Conservation (phyloP, 164 flowering plant species). For the Stephania cephalantha region DNA sequence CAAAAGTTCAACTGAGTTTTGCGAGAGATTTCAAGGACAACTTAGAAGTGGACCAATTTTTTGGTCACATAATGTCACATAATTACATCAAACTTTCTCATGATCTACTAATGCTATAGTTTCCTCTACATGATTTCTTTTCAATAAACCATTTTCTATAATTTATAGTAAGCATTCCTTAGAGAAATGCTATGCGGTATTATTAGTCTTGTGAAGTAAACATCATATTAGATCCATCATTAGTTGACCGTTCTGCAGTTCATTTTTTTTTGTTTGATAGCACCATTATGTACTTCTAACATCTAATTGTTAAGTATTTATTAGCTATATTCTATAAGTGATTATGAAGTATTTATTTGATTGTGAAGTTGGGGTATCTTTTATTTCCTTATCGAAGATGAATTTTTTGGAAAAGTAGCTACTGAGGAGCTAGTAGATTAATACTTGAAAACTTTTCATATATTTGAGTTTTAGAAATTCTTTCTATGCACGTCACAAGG, state of each 20-base stretch:
- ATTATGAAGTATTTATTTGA: too few species aligned
- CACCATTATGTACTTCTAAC: background rate
- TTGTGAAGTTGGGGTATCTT: background rate
- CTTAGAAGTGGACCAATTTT: background rate
- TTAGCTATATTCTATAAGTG: background rate
- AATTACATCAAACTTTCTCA: background rate
- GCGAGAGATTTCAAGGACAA: background rate
- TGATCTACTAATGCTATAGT: too few species aligned
- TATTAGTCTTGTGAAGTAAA: background rate
- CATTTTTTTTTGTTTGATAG: background rate
- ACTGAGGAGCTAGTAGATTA: background rate
- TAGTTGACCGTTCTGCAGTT: background rate
- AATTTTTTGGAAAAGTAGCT: background rate
- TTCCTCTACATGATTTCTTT: too few species aligned
- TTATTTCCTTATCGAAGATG: background rate
- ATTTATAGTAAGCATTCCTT: background rate
- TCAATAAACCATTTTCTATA: too few species aligned
- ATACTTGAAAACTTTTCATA: too few species aligned
- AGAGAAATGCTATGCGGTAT: background rate
- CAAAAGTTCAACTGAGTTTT: background rate
- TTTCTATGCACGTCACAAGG: too few species aligned
- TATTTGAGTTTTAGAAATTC: too few species aligned
- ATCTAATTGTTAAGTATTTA: background rate
- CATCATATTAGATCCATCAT: background rate
- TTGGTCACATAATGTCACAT: background rate